These are phyloP conservation scores for Cutaneotrichosporon sp. DNA, from an alignment of 1,284 basidiomycete genomes.

Conservation along the genomic window DNA sequence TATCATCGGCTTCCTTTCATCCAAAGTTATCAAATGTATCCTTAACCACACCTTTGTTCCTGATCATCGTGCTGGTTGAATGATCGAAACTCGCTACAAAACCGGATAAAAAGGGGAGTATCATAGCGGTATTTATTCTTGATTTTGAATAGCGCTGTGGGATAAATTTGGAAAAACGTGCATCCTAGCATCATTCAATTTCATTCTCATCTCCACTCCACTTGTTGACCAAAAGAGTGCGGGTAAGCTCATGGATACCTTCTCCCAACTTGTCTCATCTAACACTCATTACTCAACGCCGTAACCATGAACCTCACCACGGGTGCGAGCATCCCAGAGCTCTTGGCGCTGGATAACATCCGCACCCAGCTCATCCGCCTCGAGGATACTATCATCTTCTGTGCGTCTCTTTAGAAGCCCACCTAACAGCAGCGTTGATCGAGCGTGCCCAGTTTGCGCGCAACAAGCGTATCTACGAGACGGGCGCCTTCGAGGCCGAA, in stretches of 20 bases:
- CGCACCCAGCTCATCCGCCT: slow-evolving; percentile 82
- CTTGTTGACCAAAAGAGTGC: not conserved
- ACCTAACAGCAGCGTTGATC: slow-evolving; percentile 64
- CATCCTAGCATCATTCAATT: too few relatives aligned
- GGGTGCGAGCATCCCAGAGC: slow-evolving; percentile 65
- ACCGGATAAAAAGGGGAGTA: too few relatives aligned
- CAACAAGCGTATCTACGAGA: slow-evolving; percentile 83
- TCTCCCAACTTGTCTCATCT: not conserved
- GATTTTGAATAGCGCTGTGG: too few relatives aligned
- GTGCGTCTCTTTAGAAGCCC: slow-evolving; percentile 41
- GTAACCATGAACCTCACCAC: slow-evolving; percentile 52
- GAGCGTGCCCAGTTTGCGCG: slow-evolving; percentile 96
- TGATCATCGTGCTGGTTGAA: too few relatives aligned
- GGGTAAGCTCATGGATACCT: too few relatives aligned
- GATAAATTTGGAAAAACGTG: too few relatives aligned
- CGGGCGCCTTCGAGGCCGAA: slow-evolving; percentile 70
- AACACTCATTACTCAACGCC: not conserved
- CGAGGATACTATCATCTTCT: slow-evolving; percentile 99
- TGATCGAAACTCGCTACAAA: too few relatives aligned
- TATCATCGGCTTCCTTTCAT: slow-evolving; percentile 1
- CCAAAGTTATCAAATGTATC: too few relatives aligned
- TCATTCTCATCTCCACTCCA: not conserved
- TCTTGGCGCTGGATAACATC: slow-evolving; percentile 81
- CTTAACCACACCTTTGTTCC: not conserved
- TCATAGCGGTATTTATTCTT: too few relatives aligned